Base-by-base conservation (phyloP, 176 grass and related monocot genomes). In the Musa beccarii region DNA sequence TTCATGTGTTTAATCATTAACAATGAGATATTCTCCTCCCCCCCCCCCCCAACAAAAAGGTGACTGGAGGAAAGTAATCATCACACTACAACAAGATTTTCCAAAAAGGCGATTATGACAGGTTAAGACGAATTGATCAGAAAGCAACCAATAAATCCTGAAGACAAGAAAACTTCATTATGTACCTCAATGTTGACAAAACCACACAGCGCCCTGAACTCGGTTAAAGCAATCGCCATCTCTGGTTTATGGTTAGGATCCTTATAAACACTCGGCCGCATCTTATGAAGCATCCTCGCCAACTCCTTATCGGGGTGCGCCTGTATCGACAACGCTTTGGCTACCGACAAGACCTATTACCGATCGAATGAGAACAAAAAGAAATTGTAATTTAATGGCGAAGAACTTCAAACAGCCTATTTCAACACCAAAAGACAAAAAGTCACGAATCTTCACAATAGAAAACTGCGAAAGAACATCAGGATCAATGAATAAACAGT, bases 231-330 rank as follows among this genome's bases (percentile, higher is more conserved):
- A 76, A 99, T 89, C 52, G 95, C 90, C 95, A 99, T 91, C 75
- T 99, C 95, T 9, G 95, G 95, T 81, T 99, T 99, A 78, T 99
- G 90, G 76, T 94, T 99, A 54, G 54, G 76, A 79, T 99, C 95
- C 78, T 81, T 86, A 80, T 99, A 99, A 9, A 84, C 80, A 73
- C 72, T 85, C 2, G 95, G 90, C 11, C 86, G 85, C 85, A 78
- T 76, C 19, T 54, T 81, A 77, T 98, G 90, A 34, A 98, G 86
- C 63, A 81, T 23, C 84, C 82, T 79, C 21, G 95, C 95, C 63
- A 94, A 85, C 2, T 82, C 63, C 85, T 99, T 99, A 84, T 94
- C 95, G 54, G 95, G 95, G 78, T 99, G 95, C 34, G 95, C 88
- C 75, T 99, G 95, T 80, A 99, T 99, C 17, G 95, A 99, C 52